Evolutionary conservation across 2,329 filamentous ascomycete genomes (phyloP).

Genomic region (Zopfia rhizophila): DNA sequence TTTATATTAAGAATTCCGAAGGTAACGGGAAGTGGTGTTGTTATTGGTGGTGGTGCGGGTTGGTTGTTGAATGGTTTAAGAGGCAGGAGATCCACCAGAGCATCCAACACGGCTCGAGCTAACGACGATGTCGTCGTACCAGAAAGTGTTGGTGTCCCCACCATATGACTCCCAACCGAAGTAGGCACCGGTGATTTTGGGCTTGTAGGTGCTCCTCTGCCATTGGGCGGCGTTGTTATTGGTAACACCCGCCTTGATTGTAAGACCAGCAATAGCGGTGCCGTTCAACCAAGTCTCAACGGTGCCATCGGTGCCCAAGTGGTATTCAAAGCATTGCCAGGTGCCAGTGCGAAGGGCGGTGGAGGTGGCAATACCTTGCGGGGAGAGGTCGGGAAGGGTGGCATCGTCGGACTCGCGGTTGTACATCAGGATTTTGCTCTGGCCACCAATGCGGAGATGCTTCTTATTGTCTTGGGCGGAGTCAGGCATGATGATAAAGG

Average conservation of each 20-base stretch:
- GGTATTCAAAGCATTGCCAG: slow-evolving; percentile 72
- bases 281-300: slow-evolving; percentile 71
- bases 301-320: slow-evolving; percentile 66
- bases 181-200: slow-evolving; percentile 66
- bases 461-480: slow-evolving; percentile 65
- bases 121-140: slow-evolving; percentile 70
- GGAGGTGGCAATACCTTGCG: slow-evolving; percentile 67
- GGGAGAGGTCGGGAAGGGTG: slow-evolving; percentile 69
- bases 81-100: too few species aligned
- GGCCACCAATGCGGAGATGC: slow-evolving; percentile 70
- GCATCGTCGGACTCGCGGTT: slow-evolving; percentile 72
- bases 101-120: slow-evolving; percentile 63
- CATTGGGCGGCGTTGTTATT: slow-evolving; percentile 66
- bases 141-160: slow-evolving; percentile 69
- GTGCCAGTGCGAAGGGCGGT: slow-evolving; percentile 59
- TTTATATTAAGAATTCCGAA: too few species aligned
- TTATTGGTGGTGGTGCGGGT: too few species aligned
- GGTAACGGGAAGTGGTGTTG: too few species aligned
- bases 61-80: too few species aligned
- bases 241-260: slow-evolving; percentile 56
- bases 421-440: slow-evolving; percentile 71
- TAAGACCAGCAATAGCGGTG: slow-evolving; percentile 63
- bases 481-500: slow-evolving; percentile 73
- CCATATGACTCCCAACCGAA: slow-evolving; percentile 73
- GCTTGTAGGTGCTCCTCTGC: slow-evolving; percentile 61